A percentile compares a stretch with the other conserved stretches of the same genome.
Conservation (phyloP, 23 red algal species). For the Porphyridium purpureum region DNA sequence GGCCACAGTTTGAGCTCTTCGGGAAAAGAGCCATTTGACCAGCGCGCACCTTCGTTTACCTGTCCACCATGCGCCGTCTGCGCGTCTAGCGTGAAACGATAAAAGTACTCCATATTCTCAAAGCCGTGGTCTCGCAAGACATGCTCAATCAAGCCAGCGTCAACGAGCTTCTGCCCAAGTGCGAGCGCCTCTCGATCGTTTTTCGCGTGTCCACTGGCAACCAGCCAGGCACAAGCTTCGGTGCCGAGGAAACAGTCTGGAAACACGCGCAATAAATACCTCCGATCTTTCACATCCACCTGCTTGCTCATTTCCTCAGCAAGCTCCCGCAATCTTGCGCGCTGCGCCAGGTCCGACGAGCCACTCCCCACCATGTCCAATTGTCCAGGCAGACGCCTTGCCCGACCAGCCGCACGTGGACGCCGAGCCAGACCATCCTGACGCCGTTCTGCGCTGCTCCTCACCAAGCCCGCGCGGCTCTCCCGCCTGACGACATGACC, state of each 20-base stretch:
- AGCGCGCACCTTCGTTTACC: background rate
- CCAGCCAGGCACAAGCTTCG: constrained; percentile 35
- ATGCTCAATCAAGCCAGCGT: constrained; percentile 35
- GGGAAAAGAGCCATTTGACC: background rate
- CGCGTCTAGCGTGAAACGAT: background rate
- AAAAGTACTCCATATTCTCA: background rate
- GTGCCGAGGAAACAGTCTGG: constrained; percentile 33
- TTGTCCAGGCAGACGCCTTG: no score
- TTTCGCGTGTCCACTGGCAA: constrained; percentile 15
- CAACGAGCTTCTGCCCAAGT: constrained; percentile 27
- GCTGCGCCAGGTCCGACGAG: no score
- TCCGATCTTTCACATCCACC: constrained; percentile 32
- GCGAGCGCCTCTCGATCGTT: constrained; percentile 24
- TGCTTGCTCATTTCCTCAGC: no score
- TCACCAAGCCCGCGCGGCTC: no score
- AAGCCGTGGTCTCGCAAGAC: constrained; percentile 35
- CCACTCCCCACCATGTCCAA: no score
- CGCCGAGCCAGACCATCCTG: no score
- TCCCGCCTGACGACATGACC: no score
- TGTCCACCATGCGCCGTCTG: no score
- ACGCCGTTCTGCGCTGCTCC: no score
- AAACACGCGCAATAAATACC: constrained; percentile 20
- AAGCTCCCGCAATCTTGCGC: no score
- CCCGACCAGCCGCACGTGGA: no score
- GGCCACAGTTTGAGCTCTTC: no score